Evolutionary conservation across 2,329 filamentous ascomycete genomes (phyloP).

Genomic region (Fusarium clavum): DNA sequence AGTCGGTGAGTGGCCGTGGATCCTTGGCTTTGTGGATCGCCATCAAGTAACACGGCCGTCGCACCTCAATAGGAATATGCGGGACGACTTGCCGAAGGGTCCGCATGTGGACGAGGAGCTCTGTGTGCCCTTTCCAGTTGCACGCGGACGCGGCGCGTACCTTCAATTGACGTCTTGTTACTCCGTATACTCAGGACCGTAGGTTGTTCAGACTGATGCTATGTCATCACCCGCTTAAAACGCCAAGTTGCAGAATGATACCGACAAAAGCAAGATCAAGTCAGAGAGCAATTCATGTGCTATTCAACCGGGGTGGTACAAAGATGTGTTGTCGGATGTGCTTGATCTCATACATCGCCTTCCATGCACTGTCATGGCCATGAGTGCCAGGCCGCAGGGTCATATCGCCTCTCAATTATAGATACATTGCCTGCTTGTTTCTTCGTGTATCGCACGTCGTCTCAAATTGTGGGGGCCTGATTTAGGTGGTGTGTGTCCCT

Average conservation of each 20-base stretch:
- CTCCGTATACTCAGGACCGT: neutral
- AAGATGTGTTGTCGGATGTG: slow-evolving; percentile 34
- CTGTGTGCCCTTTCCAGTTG: slow-evolving; percentile 21
- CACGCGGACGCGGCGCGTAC: slow-evolving; percentile 37
- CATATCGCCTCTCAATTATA: slow-evolving; percentile 34
- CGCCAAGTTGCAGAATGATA: neutral
- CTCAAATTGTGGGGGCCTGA: slow-evolving; percentile 25
- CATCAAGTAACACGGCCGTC: slow-evolving; percentile 29
- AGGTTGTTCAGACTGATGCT: slow-evolving; percentile 1
- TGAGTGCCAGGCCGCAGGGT: slow-evolving; percentile 6
- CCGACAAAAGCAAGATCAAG: slow-evolving; percentile 2
- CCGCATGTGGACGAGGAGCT: slow-evolving; percentile 18
- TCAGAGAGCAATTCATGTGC: slow-evolving; percentile 15
- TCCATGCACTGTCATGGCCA: slow-evolving; percentile 8
- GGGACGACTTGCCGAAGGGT: slow-evolving; percentile 36
- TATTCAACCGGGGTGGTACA: neutral
- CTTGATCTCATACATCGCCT: slow-evolving; percentile 29
- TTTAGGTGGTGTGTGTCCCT: slow-evolving; percentile 9
- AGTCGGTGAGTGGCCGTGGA: slow-evolving; percentile 47
- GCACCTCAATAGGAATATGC: slow-evolving; percentile 37
- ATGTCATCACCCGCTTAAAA: slow-evolving; percentile 12
- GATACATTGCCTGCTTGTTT: slow-evolving; percentile 12
- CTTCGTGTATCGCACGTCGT: slow-evolving; percentile 25
- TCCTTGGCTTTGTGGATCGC: slow-evolving; percentile 39
- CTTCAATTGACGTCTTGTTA: slow-evolving; percentile 25